Evolutionary conservation across 805 yeast species (phyloP).

Genomic region (Metschnikowia lachancei): DNA sequence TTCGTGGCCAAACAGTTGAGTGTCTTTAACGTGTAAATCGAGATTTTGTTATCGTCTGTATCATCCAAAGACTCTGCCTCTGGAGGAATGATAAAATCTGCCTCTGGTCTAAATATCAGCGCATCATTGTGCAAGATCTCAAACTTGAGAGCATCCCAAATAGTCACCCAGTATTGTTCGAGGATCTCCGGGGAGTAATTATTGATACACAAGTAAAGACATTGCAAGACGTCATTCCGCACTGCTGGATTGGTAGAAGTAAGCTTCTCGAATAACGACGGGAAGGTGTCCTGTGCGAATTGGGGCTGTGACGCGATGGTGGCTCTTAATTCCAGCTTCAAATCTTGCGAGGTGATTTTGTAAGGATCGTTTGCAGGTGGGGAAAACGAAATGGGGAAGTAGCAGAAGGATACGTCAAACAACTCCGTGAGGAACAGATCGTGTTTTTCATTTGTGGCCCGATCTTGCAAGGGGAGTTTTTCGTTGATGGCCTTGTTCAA

Average conservation of each 20-base stretch:
- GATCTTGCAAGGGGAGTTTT: slow-evolving; percentile 30
- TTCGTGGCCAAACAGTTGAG: slow-evolving; percentile 24
- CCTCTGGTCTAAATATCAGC: slow-evolving; percentile 29
- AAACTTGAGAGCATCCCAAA: slow-evolving; percentile 87
- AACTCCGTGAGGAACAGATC: slow-evolving; percentile 55
- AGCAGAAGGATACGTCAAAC: slow-evolving; percentile 88
- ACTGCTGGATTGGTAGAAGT: slow-evolving; percentile 72
- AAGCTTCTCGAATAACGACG: slow-evolving; percentile 75
- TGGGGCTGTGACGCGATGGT: slow-evolving; percentile 60
- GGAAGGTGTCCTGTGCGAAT: slow-evolving; percentile 71
- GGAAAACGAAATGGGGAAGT: slow-evolving; percentile 92
- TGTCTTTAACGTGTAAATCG: slow-evolving; percentile 38
- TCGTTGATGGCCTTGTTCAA: slow-evolving; percentile 49
- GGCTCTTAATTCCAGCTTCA: slow-evolving; percentile 58
- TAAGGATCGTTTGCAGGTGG: slow-evolving; percentile 92
- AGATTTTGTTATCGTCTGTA: slow-evolving; percentile 34
- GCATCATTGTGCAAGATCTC: slow-evolving; percentile 79
- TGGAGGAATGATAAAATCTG: slow-evolving; percentile 26
- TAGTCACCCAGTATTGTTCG: slow-evolving; percentile 59
- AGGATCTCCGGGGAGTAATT: slow-evolving; percentile 50
- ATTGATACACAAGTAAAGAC: slow-evolving; percentile 56
- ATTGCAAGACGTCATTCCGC: slow-evolving; percentile 67
- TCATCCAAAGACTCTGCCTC: slow-evolving; percentile 30
- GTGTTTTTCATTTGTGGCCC: slow-evolving; percentile 30
- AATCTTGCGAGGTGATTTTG: slow-evolving; percentile 68